Conservation (phyloP, 176 grass and related monocot species). For the Triticum urartu region DNA sequence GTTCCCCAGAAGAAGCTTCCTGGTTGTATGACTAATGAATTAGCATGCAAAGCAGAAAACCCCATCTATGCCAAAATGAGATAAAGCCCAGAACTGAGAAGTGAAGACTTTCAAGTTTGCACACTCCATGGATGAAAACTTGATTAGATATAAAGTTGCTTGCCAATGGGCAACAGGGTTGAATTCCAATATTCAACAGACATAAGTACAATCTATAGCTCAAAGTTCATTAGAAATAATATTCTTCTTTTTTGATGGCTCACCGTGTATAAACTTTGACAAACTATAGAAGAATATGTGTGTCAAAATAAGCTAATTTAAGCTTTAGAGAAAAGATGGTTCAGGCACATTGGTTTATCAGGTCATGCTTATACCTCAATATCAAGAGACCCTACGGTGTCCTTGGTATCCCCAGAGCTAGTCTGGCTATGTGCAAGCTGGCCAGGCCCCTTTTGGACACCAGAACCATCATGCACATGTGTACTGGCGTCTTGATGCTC, state of each 20-base stretch:
- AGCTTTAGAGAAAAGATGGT: not conserved
- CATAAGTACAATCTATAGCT: not conserved
- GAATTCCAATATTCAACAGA: not conserved
- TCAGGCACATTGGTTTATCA: not conserved
- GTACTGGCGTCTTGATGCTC: constrained; percentile 6
- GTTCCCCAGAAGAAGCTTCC: constrained; percentile 52
- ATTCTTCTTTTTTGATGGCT: not conserved
- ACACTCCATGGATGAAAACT: not conserved
- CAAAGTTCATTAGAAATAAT: not conserved
- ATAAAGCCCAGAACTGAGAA: not conserved
- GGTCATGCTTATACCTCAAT: constrained; percentile 34
- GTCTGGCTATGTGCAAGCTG: constrained; percentile 19
- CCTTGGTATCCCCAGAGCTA: constrained; percentile 30
- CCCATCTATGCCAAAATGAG: not conserved
- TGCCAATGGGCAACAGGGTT: not conserved
- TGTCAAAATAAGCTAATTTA: not conserved
- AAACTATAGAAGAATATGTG: not conserved
- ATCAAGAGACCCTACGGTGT: constrained; percentile 20
- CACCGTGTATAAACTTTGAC: not conserved
- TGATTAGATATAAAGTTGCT: not conserved
- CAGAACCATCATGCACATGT: constrained; percentile 13
- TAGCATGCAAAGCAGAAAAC: not conserved
- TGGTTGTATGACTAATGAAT: constrained; percentile 31
- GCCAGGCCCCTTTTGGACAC: constrained; percentile 22
- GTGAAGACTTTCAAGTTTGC: not conserved